phyloP scores from a whole-genome alignment of 164 flowering plant genomes.

The Akebia trifoliata region DNA sequence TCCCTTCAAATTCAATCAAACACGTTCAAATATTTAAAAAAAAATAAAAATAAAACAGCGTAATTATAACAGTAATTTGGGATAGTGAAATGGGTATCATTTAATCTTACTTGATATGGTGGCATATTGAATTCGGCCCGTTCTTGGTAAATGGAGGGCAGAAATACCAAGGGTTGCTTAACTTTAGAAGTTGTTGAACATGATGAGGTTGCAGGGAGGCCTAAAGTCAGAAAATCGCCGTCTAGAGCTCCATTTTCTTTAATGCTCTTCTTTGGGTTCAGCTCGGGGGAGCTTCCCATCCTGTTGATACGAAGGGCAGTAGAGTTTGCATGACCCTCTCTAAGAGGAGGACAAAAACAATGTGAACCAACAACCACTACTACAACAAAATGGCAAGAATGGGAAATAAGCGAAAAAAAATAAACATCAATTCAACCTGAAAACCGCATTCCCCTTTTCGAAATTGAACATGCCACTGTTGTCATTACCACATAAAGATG shows the following conservation, averaged over 20 bases:
- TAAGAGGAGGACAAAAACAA: conserved; percentile 16
- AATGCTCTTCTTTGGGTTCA: conserved; percentile 10
- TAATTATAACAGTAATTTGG: neutral
- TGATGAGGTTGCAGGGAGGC: conserved; percentile 25
- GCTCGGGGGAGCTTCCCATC: conserved; percentile 18
- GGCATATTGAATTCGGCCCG: conserved; percentile 16
- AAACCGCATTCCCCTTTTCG: conserved; percentile 16
- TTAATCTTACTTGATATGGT: conserved; percentile 30
- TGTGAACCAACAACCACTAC: conserved; percentile 1
- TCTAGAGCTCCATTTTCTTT: conserved; percentile 18
- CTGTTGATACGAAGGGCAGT: conserved; percentile 5
- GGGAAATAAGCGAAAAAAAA: neutral
- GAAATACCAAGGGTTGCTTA: conserved; percentile 19
- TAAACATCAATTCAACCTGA: conserved; percentile 25
- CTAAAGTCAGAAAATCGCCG: conserved; percentile 32
- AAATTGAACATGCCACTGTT: conserved; percentile 14
- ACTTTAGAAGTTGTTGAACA: conserved; percentile 16
- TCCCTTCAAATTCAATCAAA: conserved; percentile 6
- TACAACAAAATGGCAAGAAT: neutral
- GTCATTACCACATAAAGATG: conserved; percentile 28
- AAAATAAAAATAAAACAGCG: neutral
- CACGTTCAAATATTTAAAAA: neutral
- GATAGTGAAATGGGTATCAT: neutral
- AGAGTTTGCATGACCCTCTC: conserved; percentile 24
- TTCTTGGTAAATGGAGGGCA: conserved; percentile 7